Evolutionary conservation across 768 basidiomycete genomes (phyloP).

Genomic region (Mrakia frigida): DNA sequence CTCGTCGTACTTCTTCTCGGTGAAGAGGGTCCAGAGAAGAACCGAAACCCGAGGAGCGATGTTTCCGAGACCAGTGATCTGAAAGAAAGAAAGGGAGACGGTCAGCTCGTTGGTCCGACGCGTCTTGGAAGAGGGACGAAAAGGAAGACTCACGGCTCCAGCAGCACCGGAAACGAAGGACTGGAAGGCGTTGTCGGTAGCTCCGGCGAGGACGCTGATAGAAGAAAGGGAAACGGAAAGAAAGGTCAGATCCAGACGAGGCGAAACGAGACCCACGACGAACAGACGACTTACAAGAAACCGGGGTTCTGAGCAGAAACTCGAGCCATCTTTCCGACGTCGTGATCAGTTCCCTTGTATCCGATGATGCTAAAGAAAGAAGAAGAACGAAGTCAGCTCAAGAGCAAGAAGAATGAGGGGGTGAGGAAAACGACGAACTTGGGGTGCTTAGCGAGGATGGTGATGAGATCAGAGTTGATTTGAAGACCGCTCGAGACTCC

Average conservation of each 20-base stretch:
- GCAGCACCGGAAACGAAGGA: neutral
- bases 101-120: too few relatives aligned
- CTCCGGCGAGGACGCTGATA: neutral
- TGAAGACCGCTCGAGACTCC: neutral
- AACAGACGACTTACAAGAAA: neutral
- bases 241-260: neutral
- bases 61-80: neutral
- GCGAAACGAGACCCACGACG: neutral
- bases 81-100: neutral
- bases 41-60: neutral
- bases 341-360: neutral
- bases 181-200: neutral
- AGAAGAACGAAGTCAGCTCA: neutral
- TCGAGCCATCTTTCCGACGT: conserved; percentile 3
- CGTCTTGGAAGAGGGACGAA: neutral
- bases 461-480: neutral
- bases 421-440: too few relatives aligned
- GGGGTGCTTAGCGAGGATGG: neutral
- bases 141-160: neutral
- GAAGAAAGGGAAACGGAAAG: neutral
- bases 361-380: neutral
- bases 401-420: neutral
- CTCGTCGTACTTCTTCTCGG: conserved; percentile 1
- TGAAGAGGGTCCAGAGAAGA: conserved; percentile 1
- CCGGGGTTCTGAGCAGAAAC: neutral